Base-by-base conservation (phyloP, 2,329 filamentous ascomycete genomes). In the Fusarium lyarnte region DNA sequence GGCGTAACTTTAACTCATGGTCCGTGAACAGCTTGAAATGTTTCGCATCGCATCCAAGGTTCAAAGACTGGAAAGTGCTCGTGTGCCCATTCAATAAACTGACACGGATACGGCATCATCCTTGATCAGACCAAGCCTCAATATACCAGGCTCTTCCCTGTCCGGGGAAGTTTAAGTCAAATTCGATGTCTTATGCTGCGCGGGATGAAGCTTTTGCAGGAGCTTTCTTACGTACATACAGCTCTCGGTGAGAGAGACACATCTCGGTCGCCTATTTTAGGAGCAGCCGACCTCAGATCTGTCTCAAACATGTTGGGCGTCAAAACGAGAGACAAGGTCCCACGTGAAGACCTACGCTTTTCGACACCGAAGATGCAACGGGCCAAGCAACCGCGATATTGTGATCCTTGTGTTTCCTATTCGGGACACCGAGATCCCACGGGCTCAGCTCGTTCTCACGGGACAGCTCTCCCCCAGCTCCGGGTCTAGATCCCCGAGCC, bases 301-400 rank as follows among this genome's bases (percentile, higher is more conserved):
- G 60, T 70, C 70, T 66, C 51, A 27, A 39, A 42, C 62, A 35
- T 31, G 35, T 65, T 72, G 54, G 54, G 47, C 46, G 33, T 19
- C 47, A 38, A 45, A 49, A 23, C 21, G 27, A 36, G 49, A 25
- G 53, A 58, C 58, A 58, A 33, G 42, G 60, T 57, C 63, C 60
- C 75, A 77, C 75, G 73, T 76, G 70, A 77, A 76, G 70, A 66
- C 51, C 72, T 77, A 64, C 74, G 59, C 54, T 73, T 77, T 77
- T 58, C 58, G 70, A 76, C 70, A 77, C 75, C 75, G 75, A 77
- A 69, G 54, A 57, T 47, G 59, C 41, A 45, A 54, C 63, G 57
- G 53, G 39, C 39, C 62, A 63, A 66, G 42, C 42, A 69, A 61
- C 69, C 55, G 58, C 39, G 43, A 52, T 65, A 25, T 59, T 60